Base-by-base conservation (phyloP, 805 yeast species). In the Metschnikowia chrysomelidarum region DNA sequence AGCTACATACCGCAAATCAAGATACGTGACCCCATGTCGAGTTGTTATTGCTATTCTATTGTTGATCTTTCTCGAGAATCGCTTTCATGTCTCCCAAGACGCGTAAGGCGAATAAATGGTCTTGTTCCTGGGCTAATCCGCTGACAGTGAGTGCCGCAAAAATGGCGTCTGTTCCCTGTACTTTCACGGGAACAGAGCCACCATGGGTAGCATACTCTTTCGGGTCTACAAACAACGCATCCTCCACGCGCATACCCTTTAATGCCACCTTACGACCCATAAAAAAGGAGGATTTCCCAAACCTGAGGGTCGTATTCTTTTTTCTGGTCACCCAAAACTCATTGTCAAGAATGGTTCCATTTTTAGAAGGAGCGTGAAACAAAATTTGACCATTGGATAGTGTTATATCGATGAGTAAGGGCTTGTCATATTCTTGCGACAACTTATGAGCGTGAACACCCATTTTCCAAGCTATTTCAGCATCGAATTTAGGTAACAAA, bases 41-140 rank as follows among this genome's bases (percentile, higher is more conserved):
- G n/a, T n/a, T n/a, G n/a, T n/a, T n/a, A n/a, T n/a, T n/a, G n/a
- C n/a, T n/a, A n/a, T n/a, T n/a, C n/a, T n/a, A n/a, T n/a, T n/a
- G n/a, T n/a, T n/a, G n/a, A 11, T 3, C 19, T 7, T 20, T 14
- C 15, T 20, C 25, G 14, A 29, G 22, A 5, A 11, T 12, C 17
- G 37, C 37, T 12, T 29, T 45, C 15, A 40, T 43, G 8, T 36
- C 38, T 18, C 34, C 36, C 34, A 67, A 53, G 5, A 60, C 57
- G 21, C 59, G 53, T 21, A 66, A 38, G 8, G 76, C 78, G 28
- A 76, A 54, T 40, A 62, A 54, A 48, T 77, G 81, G 48, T 77
- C 83, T 42, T 76, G 68, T 20, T 67, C 67, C 44, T 76, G 80
- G 13, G 70, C 67, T 51, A 77, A 63, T 0, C 83, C 83, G 53